Evolutionary conservation across 208 protist genomes (phyloP), one percentile per base, ranked within the genome.

Genomic region (Herpetomonas samuelpessoai): DNA sequence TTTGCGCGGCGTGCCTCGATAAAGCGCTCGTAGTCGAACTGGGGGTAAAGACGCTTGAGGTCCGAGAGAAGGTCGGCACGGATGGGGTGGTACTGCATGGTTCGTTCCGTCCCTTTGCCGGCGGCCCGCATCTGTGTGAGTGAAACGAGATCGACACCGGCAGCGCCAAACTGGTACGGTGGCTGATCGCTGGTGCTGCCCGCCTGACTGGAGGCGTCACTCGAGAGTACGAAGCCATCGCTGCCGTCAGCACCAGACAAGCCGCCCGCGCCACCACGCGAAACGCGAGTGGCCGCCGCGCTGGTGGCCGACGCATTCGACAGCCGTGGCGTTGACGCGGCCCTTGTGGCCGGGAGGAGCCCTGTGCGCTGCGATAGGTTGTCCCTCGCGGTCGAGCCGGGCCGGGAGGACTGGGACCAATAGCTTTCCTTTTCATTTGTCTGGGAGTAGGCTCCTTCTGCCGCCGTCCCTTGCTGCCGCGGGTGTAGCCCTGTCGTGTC

Each of bases 1-100:
- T 73, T 59, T 2, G 68, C 62, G 0, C 72, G 70, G 24, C 68
- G 74, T 1, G 81, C 50, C 38, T 79, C 65, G 51, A 94, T 90
- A 45, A 86, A 61, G 31, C 73, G 62, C 48, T 79, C 69, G 57
- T 91, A 94, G 57, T 91, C 71, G 71, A 83, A 88, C 54, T 67
- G 21, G 19, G 71, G 31, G 61, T 88, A 86, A n/a, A 94, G 75
- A 35, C 78, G 48, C 52, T 74, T 57, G 0, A 94, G 67, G 21
- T 80, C 71, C 25, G 58, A 7, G 29, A 76, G 76, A 10, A 94
- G 30, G 24, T 74, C 63, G 3, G 56, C 41, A n/a, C 79, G 45
- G 26, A 31, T 45, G 26, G 54, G 47, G 3, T 28, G 21, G 3
- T 39, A 21, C n/a, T 53, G 0, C 19, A 18, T 39, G 19, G 9